Evolutionary conservation across 805 yeast genomes (phyloP).

Genomic region (Wickerhamomyces rabaulensis): DNA sequence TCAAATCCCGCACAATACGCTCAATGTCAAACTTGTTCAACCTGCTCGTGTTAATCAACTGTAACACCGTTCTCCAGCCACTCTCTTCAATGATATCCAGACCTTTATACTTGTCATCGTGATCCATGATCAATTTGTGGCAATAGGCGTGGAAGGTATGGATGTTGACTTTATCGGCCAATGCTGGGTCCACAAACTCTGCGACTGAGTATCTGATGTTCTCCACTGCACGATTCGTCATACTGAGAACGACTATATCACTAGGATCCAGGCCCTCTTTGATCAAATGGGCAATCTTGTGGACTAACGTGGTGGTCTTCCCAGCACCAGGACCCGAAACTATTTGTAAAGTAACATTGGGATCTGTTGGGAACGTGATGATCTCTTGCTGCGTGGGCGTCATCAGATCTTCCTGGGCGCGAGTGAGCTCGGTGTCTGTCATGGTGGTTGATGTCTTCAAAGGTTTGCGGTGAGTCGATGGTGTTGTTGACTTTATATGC

Average conservation of each 20-base stretch:
- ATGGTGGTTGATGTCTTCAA: not conserved
- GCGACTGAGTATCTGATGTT: conserved; percentile 31
- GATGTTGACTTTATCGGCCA: conserved; percentile 31
- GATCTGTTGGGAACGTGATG: conserved; percentile 35
- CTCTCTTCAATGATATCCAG: conserved; percentile 48
- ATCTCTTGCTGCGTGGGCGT: conserved; percentile 44
- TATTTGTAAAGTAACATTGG: conserved; percentile 41
- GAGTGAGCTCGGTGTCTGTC: not conserved
- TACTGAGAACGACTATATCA: conserved; percentile 55
- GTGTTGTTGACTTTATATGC: too few species aligned
- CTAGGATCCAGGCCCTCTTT: conserved; percentile 37
- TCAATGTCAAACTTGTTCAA: conserved; percentile 10
- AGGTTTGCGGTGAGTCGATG: too few species aligned
- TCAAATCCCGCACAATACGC: not conserved
- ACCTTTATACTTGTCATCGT: conserved; percentile 16
- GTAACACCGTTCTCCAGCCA: conserved; percentile 44
- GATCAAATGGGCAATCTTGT: conserved; percentile 46
- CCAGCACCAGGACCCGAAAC: conserved; percentile 77
- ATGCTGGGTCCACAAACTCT: conserved; percentile 25
- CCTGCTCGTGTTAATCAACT: conserved; percentile 21
- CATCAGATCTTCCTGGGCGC: conserved; percentile 18
- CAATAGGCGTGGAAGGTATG: conserved; percentile 65
- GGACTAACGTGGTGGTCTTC: conserved; percentile 55
- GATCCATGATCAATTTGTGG: conserved; percentile 39
- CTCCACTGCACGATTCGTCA: conserved; percentile 66